Evolutionary conservation across 805 yeast genomes (phyloP), one percentile per base, ranked within the genome.

Genomic region (Metschnikowia hibisci): DNA sequence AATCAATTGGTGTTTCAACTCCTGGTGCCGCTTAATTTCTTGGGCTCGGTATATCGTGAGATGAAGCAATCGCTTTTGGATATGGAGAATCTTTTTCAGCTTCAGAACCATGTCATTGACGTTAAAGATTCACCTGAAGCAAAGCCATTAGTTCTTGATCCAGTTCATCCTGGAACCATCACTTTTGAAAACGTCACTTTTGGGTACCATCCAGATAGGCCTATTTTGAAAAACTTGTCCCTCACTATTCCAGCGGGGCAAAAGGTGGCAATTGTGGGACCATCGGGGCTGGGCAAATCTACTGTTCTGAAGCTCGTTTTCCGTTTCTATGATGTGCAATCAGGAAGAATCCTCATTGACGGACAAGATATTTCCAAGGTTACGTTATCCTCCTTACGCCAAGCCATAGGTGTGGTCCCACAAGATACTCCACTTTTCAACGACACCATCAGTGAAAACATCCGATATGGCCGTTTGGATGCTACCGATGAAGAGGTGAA

Each of bases 341-440:
- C 73, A 11, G 98, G 98, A 10, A 69, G 87, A 38, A 86, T 91
- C 42, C 61, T 82, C 23, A 79, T 91, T 39, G 96, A 91, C 64
- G 96, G 95, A 3, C 93, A 87, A 55, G 96, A 93, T 61, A 81
- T 93, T 39, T 69, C 81, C 34, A 77, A 80, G 39, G 81, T 89
- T 33, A 83, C 83, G 33, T 58, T 91, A 33, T 91, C 87, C 41
- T 78, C 90, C 10, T 67, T 93, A 40, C 73, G 99, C 51, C 67
- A 62, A 42, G 70, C 79, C 8, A 77, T 91, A 47, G 98, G 97
- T 33, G 95, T 91, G 16, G 99, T 91, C 2, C 99, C 99, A 1
- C 99, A 91, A 63, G 99, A 91, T 51, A 91, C 98, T 1, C 99
- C 99, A 5, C 68, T 91, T 37, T 91, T 91, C 70, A 91, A 91